Percentiles rank a stretch among this genome's conserved stretches.
These are phyloP conservation scores for Mortierella alpina DNA, from an alignment of 192 early-diverging fungal genomes.

Conservation along the genomic window DNA sequence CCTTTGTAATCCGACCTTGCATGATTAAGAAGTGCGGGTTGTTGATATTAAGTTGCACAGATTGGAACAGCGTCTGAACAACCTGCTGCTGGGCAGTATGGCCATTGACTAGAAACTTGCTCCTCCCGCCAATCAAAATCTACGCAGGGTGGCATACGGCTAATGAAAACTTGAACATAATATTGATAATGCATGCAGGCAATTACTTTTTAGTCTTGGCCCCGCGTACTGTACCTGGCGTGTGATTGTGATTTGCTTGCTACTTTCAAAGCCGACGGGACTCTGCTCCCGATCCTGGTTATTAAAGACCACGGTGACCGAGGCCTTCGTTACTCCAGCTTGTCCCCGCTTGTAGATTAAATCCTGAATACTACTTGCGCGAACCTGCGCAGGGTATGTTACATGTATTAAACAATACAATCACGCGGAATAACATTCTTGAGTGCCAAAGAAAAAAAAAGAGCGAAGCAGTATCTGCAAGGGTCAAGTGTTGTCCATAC, in stretches of 20 bases:
- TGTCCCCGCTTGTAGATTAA: constrained; percentile 99
- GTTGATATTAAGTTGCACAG: constrained; percentile 98
- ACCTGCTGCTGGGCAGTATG: constrained; percentile 89
- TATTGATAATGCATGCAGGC: not conserved
- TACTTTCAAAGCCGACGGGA: constrained; percentile 89
- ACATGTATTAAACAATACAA: not conserved
- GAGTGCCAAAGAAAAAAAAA: not conserved
- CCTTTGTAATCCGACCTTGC: constrained; percentile 99
- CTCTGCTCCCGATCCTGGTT: constrained; percentile 87
- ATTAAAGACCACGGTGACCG: constrained; percentile 96
- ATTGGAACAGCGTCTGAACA: constrained; percentile 94
- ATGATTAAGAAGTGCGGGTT: constrained; percentile 99
- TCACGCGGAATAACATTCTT: not conserved
- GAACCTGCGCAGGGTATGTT: constrained; percentile 63
- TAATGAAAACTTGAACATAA: not conserved
- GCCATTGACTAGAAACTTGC: constrained; percentile 98
- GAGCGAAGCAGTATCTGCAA: not conserved
- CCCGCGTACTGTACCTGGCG: constrained; percentile 78
- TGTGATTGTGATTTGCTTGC: constrained; percentile 91
- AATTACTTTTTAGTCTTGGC: constrained; percentile 3
- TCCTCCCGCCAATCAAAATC: constrained; percentile 89
- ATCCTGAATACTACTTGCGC: constrained; percentile 93
- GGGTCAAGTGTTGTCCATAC: constrained; percentile 55
- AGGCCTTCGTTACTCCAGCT: constrained; percentile 97
- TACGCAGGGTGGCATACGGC: constrained; percentile 13